These are phyloP conservation scores for Aphanomyces astaci DNA, from an alignment of 352 stramenopile genomes.

Conservation along the genomic window DNA sequence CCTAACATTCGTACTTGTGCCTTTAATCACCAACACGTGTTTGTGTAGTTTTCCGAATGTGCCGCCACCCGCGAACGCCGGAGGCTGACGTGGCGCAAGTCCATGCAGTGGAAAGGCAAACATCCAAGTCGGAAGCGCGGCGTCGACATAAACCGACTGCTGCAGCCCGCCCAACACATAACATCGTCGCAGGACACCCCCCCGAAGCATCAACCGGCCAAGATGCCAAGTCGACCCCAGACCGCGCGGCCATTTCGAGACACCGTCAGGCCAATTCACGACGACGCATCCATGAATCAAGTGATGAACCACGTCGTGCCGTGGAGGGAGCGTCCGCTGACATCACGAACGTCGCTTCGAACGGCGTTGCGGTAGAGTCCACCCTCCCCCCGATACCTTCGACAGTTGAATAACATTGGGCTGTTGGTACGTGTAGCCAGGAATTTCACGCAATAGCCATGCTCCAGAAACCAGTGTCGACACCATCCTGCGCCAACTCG, in stretches of 20 bases:
- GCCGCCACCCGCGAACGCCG: constrained; percentile 28
- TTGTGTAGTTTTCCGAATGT: constrained; percentile 34
- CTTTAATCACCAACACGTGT: constrained; percentile 26
- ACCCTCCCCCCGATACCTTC: neutral
- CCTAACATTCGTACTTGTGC: neutral
- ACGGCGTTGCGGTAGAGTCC: constrained; percentile 42
- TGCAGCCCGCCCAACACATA: neutral
- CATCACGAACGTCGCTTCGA: constrained; percentile 42
- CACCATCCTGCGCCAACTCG: neutral
- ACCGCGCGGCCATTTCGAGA: constrained; percentile 3
- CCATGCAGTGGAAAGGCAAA: constrained; percentile 14
- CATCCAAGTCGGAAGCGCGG: neutral
- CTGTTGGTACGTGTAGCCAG: constrained; percentile 9
- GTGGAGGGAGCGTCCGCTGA: constrained; percentile 43
- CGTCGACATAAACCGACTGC: neutral
- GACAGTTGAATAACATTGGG: neutral
- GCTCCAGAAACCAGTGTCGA: neutral
- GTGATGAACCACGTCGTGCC: constrained; percentile 25
- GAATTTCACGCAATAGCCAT: constrained; percentile 15
- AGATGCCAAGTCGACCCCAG: neutral
- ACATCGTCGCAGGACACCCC: neutral
- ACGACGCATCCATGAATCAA: too few species aligned
- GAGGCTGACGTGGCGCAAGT: constrained; percentile 18
- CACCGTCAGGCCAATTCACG: too few species aligned
- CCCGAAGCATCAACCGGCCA: neutral